phyloP scores from a whole-genome alignment of 495 filamentous ascomycete species.

The Astrothelium macrocarpum region DNA sequence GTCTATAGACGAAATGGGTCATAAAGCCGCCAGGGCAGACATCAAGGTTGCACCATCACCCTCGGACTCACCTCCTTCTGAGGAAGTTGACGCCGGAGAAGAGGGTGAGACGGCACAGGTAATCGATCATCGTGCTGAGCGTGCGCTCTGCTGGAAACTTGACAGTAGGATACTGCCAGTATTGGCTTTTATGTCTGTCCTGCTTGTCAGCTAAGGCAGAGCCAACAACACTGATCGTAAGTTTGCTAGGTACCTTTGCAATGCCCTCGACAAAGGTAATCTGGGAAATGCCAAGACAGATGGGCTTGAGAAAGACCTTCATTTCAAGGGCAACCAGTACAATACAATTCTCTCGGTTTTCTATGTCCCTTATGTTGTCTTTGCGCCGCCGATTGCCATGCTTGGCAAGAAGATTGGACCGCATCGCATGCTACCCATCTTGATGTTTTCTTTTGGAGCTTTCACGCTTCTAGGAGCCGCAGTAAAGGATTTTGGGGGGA shows the following conservation, averaged over 20 bases:
- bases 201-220: not conserved
- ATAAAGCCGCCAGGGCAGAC: not conserved
- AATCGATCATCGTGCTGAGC: slow-evolving; percentile 10
- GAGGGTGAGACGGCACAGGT: not conserved
- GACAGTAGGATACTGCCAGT: slow-evolving; percentile 32
- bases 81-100: not conserved
- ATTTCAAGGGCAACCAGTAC: slow-evolving; percentile 54
- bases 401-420: slow-evolving; percentile 31
- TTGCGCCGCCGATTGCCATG: slow-evolving; percentile 56
- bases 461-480: slow-evolving; percentile 16
- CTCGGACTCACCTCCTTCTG: not conserved
- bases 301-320: slow-evolving; percentile 38
- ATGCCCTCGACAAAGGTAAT: slow-evolving; percentile 32
- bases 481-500: slow-evolving; percentile 15
- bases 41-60: not conserved
- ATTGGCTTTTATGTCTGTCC: slow-evolving; percentile 27
- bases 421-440: slow-evolving; percentile 15
- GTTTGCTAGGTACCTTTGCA: slow-evolving; percentile 27
- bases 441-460: slow-evolving; percentile 21
- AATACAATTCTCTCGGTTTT: slow-evolving; percentile 65
- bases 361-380: slow-evolving; percentile 68
- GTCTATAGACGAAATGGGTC: not conserved
- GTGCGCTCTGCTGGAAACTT: slow-evolving; percentile 28
- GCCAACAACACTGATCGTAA: not conserved
- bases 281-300: slow-evolving; percentile 58